These are phyloP conservation scores for Entoloma clypeatum DNA, from an alignment of 1,284 basidiomycete species.

Conservation along the genomic window DNA sequence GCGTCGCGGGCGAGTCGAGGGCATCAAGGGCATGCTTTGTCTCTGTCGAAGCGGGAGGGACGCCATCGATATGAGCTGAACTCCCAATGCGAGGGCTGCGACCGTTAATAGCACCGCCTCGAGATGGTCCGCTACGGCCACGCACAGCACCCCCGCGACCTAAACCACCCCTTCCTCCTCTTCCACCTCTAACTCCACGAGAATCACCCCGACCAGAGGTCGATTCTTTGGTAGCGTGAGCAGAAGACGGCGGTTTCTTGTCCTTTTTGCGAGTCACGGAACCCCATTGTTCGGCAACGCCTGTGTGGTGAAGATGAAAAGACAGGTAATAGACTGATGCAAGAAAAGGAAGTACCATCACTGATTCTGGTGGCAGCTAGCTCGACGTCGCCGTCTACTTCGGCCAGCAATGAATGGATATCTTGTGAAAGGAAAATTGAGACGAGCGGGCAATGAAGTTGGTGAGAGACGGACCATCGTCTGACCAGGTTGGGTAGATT, in stretches of 20 bases:
- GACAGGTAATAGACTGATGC: slow-evolving; percentile 8
- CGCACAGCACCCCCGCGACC: slow-evolving; percentile 53
- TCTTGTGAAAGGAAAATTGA: slow-evolving; percentile 44
- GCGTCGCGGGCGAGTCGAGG: slow-evolving; percentile 22
- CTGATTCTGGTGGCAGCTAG: slow-evolving; percentile 73
- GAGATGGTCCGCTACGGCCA: slow-evolving; percentile 52
- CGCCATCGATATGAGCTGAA: slow-evolving; percentile 21
- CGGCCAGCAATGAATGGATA: slow-evolving; percentile 69
- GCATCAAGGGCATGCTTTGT: slow-evolving; percentile 17
- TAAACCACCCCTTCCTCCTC: slow-evolving; percentile 59
- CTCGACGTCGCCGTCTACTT: slow-evolving; percentile 73
- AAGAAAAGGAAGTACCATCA: slow-evolving; percentile 56
- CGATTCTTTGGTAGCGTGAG: slow-evolving; percentile 47
- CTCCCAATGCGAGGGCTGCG: slow-evolving; percentile 33
- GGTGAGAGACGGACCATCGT: slow-evolving; percentile 53
- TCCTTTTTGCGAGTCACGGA: slow-evolving; percentile 87
- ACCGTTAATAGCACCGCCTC: slow-evolving; percentile 46
- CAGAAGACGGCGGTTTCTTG: slow-evolving; percentile 51
- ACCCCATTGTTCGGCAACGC: slow-evolving; percentile 80
- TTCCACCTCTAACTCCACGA: slow-evolving; percentile 63
- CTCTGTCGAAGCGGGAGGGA: slow-evolving; percentile 16
- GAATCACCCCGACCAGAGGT: slow-evolving; percentile 50
- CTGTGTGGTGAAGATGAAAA: slow-evolving; percentile 37
- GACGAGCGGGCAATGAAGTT: slow-evolving; percentile 18
- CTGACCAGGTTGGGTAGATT: slow-evolving; percentile 73